Evolutionary conservation across 2,329 filamentous ascomycete genomes (phyloP), one percentile per base, ranked within the genome.

Genomic region (Colletotrichum liriopes): DNA sequence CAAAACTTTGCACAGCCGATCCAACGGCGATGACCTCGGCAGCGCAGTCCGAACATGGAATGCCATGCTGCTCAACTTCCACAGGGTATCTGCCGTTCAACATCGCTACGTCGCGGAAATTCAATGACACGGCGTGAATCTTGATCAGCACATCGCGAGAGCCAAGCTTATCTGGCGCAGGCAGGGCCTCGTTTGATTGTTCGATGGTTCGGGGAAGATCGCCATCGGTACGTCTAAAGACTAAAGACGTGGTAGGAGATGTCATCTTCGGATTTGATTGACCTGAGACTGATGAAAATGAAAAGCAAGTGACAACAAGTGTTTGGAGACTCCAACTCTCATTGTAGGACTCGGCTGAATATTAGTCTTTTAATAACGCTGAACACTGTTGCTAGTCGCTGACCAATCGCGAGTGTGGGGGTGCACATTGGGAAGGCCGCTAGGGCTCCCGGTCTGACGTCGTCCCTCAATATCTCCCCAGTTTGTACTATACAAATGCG

Each of bases 81-180:
- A 71, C 47, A 0, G 75, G 75, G 67, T 79, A 79, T 11, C 60
- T 67, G 6, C 77, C 78, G 65, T 76, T 64, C n/a, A 78, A 62
- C 74, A 79, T 78, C 20, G 47, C 74, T 1, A 77, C 74, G n/a
- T 79, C 78, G 26, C 78, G 75, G 49, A 69, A 76, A 47, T 76
- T 76, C 20, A 76, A 55, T 5, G 74, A 76, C 12, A 75, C 74
- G 29, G 74, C 73, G 18, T 73, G 70, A n/a, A 75, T 71, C 54
- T 74, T 74, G 64, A 75, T 56, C 1, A 75, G 43, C 5, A 75
- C 74, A n/a, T 75, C 74, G 26, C 62, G 58, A 4, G 69, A 18
- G 12, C 62, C 56, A 37, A 75, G 69, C 3, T 67, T 49, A 3
- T 52, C 23, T 16, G 49, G 49, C 11, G 12, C 26, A 29, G 49